Evolutionary conservation across 2,329 filamentous ascomycete species (phyloP).

Genomic region (Penicillium sp.): DNA sequence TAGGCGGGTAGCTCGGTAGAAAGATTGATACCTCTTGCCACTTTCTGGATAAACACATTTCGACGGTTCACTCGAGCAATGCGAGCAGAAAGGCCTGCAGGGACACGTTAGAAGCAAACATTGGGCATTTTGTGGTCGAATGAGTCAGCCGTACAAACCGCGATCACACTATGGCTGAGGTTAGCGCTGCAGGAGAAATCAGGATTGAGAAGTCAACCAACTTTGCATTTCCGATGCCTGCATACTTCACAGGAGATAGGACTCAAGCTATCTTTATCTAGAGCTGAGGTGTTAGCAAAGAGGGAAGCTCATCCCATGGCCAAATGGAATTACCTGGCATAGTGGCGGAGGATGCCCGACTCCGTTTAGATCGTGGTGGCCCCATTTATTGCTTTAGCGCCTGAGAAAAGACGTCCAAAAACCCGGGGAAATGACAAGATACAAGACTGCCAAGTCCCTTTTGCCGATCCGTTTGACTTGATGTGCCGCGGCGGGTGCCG

Average conservation of each 20-base stretch:
- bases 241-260: constrained; percentile 22
- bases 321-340: constrained; percentile 7
- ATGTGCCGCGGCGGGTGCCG: neutral
- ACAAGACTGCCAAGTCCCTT: neutral
- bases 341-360: constrained; percentile 2
- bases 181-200: constrained; percentile 4
- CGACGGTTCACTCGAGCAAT: constrained; percentile 17
- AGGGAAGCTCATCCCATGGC: neutral
- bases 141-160: constrained; percentile 14
- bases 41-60: constrained; percentile 23
- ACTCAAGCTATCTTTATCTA: constrained; percentile 12
- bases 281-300: neutral
- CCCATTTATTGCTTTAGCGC: neutral
- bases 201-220: constrained; percentile 2
- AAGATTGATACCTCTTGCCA: constrained; percentile 16
- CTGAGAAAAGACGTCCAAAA: neutral
- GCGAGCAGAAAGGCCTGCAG: constrained; percentile 19
- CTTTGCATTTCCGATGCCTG: constrained; percentile 25
- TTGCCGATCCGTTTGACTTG: neutral
- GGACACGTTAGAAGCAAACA: neutral
- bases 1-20: neutral
- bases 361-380: constrained; percentile 9
- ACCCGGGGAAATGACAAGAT: neutral
- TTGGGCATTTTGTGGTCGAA: neutral
- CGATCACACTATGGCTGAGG: constrained; percentile 20